Evolutionary conservation across 176 grass and related monocot species (phyloP).

Genomic region (Chloris gayana): DNA sequence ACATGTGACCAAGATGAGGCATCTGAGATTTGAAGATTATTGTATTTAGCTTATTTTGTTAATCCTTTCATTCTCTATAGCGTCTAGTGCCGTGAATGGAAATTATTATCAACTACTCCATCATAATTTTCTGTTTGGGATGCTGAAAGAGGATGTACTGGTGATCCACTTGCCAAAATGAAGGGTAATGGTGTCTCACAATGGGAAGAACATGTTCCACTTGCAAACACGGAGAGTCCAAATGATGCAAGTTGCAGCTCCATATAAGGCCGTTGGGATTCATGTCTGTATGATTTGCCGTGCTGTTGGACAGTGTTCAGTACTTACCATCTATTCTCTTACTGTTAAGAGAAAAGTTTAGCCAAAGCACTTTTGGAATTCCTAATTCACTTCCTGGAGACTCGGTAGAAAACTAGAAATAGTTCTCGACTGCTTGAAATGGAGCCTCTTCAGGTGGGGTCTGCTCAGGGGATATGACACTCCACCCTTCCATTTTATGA

Average conservation of each 20-base stretch:
- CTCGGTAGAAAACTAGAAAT: neutral
- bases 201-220: conserved; percentile 31
- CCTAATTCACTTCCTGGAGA: neutral
- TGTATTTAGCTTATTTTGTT: neutral
- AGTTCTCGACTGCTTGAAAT: no score
- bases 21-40: conserved; percentile 12
- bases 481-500: no score
- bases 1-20: neutral
- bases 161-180: conserved; percentile 22
- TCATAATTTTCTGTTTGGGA: conserved; percentile 17
- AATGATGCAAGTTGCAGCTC: conserved; percentile 27
- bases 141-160: conserved; percentile 13
- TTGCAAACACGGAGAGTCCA: conserved; percentile 19
- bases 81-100: neutral
- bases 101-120: neutral
- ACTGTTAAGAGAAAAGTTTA: no score
- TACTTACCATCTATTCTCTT: neutral
- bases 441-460: no score
- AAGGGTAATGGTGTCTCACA: neutral
- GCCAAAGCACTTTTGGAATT: neutral
- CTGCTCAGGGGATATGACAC: no score
- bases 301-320: neutral
- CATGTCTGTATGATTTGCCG: neutral
- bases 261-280: neutral
- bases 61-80: neutral